These are phyloP conservation scores for Phalaenopsis hybrid DNA, from an alignment of 116 monocot species.

Conservation along the genomic window DNA sequence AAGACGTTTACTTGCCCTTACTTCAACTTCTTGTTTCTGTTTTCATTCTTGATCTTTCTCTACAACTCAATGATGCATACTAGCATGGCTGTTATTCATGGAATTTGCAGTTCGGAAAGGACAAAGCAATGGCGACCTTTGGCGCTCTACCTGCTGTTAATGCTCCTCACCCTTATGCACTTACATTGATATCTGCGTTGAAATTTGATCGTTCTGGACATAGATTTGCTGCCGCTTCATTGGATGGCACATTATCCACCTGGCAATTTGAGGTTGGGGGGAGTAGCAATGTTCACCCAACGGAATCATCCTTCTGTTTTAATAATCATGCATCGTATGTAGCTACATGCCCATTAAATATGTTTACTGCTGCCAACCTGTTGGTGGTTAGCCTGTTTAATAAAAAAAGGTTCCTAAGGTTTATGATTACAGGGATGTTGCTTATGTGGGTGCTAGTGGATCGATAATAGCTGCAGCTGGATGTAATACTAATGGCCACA, in stretches of 20 bases:
- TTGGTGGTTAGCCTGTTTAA: neutral
- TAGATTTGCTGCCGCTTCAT: constrained; percentile 84
- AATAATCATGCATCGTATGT: constrained; percentile 82
- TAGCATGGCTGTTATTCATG: neutral
- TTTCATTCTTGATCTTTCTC: neutral
- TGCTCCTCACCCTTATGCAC: constrained; percentile 68
- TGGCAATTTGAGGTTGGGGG: constrained; percentile 98
- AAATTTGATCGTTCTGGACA: constrained; percentile 85
- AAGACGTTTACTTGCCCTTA: neutral
- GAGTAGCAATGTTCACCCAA: constrained; percentile 71
- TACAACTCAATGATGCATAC: neutral
- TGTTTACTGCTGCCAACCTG: neutral
- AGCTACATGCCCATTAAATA: constrained; percentile 3
- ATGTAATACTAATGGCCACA: constrained; percentile 58
- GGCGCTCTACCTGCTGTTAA: constrained; percentile 80
- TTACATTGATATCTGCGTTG: constrained; percentile 72
- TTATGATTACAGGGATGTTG: constrained; percentile 57
- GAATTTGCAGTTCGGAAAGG: constrained; percentile 79
- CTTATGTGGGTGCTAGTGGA: constrained; percentile 74
- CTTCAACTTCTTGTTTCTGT: neutral
- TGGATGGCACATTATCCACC: constrained; percentile 85
- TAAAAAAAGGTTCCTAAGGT: neutral
- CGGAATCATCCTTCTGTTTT: constrained; percentile 79
- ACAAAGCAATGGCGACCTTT: constrained; percentile 82
- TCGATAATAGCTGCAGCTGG: constrained; percentile 93